Base-by-base conservation (phyloP, 805 yeast species). In the Groenewaldozyma tartarivorans region DNA sequence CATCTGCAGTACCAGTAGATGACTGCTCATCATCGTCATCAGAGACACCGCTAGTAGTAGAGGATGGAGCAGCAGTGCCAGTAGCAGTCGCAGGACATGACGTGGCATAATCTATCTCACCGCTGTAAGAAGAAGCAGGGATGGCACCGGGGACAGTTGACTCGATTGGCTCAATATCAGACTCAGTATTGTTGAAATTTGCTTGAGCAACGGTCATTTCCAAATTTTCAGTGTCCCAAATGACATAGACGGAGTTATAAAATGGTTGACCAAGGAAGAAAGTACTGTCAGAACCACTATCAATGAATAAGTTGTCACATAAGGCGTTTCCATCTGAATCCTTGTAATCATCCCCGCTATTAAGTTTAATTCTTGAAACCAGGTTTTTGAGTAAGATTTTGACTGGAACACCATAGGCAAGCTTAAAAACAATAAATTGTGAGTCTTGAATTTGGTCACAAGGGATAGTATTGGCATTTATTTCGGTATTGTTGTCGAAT, bases 171-270 rank as follows among this genome's bases (percentile, higher is more conserved):
- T 53, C 52, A 22, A 55, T 37, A 16, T 54, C 35, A 4, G 55
- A 15, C 18, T 36, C 42, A 15, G 43, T 47, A 7, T 53, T 43
- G 43, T 49, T 39, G 48, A 46, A 57, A 29, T 46, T 48, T 22
- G 71, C 69, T 51, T 68, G 75, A 4, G 79, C 84, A 41, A 81
- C 49, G 1, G 80, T 75, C 26, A 78, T 60, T 48, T 69, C 61
- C 33, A 56, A 56, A 46, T 67, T 68, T 22, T 77, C 83, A 39
- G 79, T 60, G 53, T 81, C 81, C 57, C 71, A 77, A n/a, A 79
- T 83, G 18, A 75, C 69, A 54, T 80, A 81, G 4, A 78, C 79
- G 32, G 71, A 67, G 41, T 81, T 66, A 43, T 81, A 62, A 54
- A 80, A 71, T 40, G 70, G 66, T 54, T 78, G 84, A 19, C 88